phyloP scores from a whole-genome alignment of 2,329 filamentous ascomycete species.

The Aciculosporium take region DNA sequence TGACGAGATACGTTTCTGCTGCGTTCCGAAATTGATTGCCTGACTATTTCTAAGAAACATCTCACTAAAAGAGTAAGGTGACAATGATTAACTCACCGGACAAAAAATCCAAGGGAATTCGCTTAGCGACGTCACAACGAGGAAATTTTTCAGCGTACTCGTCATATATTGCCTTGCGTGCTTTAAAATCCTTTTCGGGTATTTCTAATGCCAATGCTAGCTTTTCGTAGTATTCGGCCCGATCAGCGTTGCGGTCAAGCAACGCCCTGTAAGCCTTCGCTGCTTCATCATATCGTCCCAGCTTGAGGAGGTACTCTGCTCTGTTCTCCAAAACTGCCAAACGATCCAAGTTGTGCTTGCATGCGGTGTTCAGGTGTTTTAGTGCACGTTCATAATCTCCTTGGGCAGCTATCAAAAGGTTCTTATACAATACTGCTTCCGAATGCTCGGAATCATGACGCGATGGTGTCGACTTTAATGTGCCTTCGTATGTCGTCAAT shows the following conservation, averaged over 20 bases:
- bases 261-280: constrained; percentile 67
- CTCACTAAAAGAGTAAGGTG: neutral
- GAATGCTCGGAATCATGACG: constrained; percentile 81
- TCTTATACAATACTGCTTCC: constrained; percentile 90
- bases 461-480: constrained; percentile 65
- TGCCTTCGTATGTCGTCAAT: constrained; percentile 83
- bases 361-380: constrained; percentile 67
- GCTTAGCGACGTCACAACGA: constrained; percentile 69
- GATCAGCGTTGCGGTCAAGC: constrained; percentile 77
- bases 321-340: constrained; percentile 73
- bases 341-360: constrained; percentile 68
- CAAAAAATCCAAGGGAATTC: constrained; percentile 82
- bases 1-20: constrained; percentile 63
- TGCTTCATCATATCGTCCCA: constrained; percentile 68
- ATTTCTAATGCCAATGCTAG: constrained; percentile 58
- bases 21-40: constrained; percentile 68
- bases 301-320: constrained; percentile 67
- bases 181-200: constrained; percentile 39
- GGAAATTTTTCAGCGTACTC: constrained; percentile 70
- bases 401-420: constrained; percentile 79
- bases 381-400: constrained; percentile 72
- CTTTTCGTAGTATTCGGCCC: constrained; percentile 70
- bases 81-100: constrained; percentile 35
- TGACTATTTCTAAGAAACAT: constrained; percentile 20
- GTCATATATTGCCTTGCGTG: constrained; percentile 56